Conservation (phyloP, 2,329 filamentous ascomycete genomes). For the Akanthomyces uredinophilus region DNA sequence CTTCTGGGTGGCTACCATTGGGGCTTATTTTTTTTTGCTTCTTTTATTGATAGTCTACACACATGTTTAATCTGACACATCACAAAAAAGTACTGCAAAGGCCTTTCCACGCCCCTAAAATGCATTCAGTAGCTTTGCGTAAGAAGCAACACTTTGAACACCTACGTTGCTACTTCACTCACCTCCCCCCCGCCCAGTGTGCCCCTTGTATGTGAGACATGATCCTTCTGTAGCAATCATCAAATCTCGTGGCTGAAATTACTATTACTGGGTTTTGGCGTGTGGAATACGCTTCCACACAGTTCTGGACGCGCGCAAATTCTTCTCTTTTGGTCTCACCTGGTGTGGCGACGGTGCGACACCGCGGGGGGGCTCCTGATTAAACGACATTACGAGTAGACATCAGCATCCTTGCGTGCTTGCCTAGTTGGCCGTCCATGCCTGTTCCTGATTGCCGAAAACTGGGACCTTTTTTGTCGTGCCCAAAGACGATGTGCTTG, state of each 20-base stretch:
- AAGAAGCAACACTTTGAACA: background rate
- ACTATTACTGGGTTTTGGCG: background rate
- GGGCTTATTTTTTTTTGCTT: slow-evolving; percentile 17
- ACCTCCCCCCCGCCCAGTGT: background rate
- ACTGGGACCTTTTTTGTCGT: background rate
- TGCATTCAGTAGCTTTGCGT: too few species aligned
- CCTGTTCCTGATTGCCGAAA: slow-evolving; percentile 1
- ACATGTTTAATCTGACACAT: slow-evolving; percentile 16
- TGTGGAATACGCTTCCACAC: background rate
- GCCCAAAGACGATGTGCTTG: background rate
- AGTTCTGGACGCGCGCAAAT: background rate
- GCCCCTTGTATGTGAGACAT: slow-evolving; percentile 10
- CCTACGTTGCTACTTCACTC: too few species aligned
- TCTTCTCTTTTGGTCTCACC: slow-evolving; percentile 4
- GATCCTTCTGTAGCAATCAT: background rate
- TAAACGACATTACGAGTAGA: background rate
- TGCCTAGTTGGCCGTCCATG: background rate
- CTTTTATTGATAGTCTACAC: slow-evolving; percentile 14
- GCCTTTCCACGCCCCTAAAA: background rate
- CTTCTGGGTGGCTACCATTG: slow-evolving; percentile 17
- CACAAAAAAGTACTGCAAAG: slow-evolving; percentile 1
- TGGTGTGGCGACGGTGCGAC: background rate
- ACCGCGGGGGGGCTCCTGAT: background rate
- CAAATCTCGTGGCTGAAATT: background rate
- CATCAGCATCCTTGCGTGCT: background rate